Percentiles rank a stretch among this genome's conserved stretches.
phyloP scores from a whole-genome alignment of 139 green algal genomes.

The Closterium sp. region DNA sequence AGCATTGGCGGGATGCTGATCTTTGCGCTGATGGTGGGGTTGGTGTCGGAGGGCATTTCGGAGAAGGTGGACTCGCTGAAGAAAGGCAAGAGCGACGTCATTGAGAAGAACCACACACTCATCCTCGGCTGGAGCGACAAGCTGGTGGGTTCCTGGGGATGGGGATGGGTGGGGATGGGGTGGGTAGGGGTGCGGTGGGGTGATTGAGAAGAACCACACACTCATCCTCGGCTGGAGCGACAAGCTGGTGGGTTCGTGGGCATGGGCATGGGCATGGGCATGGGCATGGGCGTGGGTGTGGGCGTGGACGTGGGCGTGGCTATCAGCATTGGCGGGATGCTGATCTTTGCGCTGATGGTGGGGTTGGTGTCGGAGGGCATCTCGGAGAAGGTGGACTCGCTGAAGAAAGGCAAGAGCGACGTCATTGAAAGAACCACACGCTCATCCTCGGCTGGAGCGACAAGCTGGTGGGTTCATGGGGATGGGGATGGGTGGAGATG shows the following conservation, averaged over 20 bases:
- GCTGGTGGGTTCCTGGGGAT: too few species aligned
- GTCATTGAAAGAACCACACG: too few species aligned
- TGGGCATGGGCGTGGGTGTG: conserved; percentile 58
- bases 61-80: conserved; percentile 61
- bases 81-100: conserved; percentile 57
- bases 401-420: conserved; percentile 57
- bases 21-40: conserved; percentile 62
- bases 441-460: too few species aligned
- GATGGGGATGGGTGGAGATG: too few species aligned
- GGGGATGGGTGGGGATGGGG: too few species aligned
- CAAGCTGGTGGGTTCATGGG: too few species aligned
- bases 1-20: conserved; percentile 63
- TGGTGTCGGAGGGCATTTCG: conserved; percentile 59
- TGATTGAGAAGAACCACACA: too few species aligned
- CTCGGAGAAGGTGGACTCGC: conserved; percentile 58
- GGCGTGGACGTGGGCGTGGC: conserved; percentile 55
- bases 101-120: too few species aligned
- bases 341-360: conserved; percentile 64
- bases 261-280: conserved; percentile 51
- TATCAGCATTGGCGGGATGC: conserved; percentile 60
- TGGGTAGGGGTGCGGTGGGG: too few species aligned
- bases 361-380: conserved; percentile 61
- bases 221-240: too few species aligned
- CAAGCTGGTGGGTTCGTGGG: too few species aligned
- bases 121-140: too few species aligned